Conservation (phyloP, 345 rosid genomes). For the Populus deltoides region DNA sequence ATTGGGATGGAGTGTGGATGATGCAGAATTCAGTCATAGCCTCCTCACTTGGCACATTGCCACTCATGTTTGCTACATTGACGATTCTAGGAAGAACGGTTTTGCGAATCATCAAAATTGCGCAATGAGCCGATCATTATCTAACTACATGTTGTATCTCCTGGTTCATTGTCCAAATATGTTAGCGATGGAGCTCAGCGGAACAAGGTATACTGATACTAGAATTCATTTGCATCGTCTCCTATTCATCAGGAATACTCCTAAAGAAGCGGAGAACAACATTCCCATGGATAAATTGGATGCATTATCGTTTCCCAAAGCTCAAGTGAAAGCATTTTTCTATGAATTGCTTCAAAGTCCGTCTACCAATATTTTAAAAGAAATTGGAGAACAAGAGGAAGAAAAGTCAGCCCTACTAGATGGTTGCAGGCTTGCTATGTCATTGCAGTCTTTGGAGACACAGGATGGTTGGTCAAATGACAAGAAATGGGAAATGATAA, state of each 20-base stretch:
- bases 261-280: too few species aligned
- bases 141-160: neutral
- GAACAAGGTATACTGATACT: neutral
- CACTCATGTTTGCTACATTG: neutral
- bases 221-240: neutral
- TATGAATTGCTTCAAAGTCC: neutral
- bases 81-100: too few species aligned
- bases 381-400: neutral
- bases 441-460: neutral
- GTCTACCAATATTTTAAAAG: rapidly evolving
- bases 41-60: neutral
- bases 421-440: neutral
- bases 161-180: neutral
- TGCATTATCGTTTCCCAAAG: too few species aligned
- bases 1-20: neutral
- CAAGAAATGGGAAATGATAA: neutral
- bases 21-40: neutral
- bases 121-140: neutral
- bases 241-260: neutral
- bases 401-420: neutral
- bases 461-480: neutral
- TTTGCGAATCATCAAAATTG: too few species aligned
- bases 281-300: too few species aligned
- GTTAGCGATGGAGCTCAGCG: neutral
- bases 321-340: neutral